A percentile compares a stretch with the other conserved stretches of the same genome.
Conservation (phyloP, 345 rosid genomes). For the Cardiospermum halicacabum region DNA sequence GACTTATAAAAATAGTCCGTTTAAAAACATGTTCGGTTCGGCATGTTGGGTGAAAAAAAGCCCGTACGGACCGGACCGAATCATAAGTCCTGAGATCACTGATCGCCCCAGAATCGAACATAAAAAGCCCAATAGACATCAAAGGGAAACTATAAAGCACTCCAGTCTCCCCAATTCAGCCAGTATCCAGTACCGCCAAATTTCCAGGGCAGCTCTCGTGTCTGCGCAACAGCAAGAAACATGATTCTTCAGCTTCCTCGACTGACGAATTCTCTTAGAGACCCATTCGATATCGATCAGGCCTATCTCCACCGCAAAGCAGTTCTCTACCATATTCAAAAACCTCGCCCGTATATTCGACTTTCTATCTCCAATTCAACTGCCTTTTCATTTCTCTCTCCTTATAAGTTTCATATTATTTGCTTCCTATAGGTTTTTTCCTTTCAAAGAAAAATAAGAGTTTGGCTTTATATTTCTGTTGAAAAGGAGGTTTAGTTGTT, state of each 20-base stretch:
- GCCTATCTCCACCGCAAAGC: conserved; percentile 82
- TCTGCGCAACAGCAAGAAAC: neutral
- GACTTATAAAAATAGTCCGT: too few species aligned
- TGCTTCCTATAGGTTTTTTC: too few species aligned
- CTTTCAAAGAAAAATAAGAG: too few species aligned
- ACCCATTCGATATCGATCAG: conserved; percentile 75
- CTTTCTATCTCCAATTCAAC: neutral
- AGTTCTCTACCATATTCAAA: conserved; percentile 50
- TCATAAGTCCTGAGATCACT: too few species aligned
- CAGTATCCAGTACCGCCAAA: neutral
- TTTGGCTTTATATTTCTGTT: too few species aligned
- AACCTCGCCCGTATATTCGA: conserved; percentile 46
- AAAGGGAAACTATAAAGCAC: too few species aligned
- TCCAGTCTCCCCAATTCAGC: too few species aligned
- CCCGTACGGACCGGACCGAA: too few species aligned
- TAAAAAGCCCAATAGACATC: too few species aligned
- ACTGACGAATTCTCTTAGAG: conserved; percentile 73
- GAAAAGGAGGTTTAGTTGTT: neutral
- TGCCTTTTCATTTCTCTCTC: neutral
- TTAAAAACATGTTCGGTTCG: too few species aligned
- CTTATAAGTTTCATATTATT: neutral
- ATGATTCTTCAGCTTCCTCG: conserved; percentile 86
- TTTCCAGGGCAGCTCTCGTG: neutral
- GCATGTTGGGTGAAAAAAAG: too few species aligned
- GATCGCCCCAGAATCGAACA: too few species aligned